Evolutionary conservation across 129 eudicot species (phyloP).

Genomic region (Artemisia tridentata): DNA sequence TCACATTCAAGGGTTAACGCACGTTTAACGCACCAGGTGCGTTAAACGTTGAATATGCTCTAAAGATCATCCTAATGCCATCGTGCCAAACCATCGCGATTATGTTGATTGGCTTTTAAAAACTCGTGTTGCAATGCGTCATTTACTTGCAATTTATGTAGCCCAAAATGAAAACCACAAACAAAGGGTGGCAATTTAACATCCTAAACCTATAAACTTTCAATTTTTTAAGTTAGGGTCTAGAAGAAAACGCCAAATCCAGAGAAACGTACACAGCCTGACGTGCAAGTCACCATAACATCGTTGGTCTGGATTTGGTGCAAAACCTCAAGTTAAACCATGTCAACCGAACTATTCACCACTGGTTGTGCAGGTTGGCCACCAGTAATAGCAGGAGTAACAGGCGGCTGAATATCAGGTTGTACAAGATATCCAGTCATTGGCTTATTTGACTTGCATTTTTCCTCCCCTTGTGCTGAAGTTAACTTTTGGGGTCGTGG

Average conservation of each 20-base stretch:
- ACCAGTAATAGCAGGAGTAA: not conserved
- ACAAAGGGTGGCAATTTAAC: constrained; percentile 9
- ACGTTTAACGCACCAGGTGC: too few relatives aligned
- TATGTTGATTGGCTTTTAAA: not conserved
- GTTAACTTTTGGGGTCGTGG: constrained; percentile 38
- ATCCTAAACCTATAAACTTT: constrained; percentile 28
- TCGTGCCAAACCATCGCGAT: too few relatives aligned
- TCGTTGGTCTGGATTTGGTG: constrained; percentile 25
- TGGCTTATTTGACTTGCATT: constrained; percentile 46
- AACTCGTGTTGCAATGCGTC: constrained; percentile 9
- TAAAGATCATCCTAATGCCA: too few relatives aligned
- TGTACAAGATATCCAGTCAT: constrained; percentile 23
- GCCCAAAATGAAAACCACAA: constrained; percentile 22
- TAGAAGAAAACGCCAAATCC: constrained; percentile 23
- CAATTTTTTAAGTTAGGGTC: not conserved
- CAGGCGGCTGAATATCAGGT: constrained; percentile 23
- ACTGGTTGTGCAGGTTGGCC: constrained; percentile 16
- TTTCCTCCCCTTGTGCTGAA: constrained; percentile 26
- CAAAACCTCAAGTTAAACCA: constrained; percentile 11
- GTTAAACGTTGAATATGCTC: too few relatives aligned
- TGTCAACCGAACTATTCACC: constrained; percentile 22
- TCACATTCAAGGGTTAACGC: too few relatives aligned
- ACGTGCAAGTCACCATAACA: constrained; percentile 8
- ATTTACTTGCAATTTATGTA: constrained; percentile 3
- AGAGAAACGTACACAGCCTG: constrained; percentile 16